Evolutionary conservation across 73 alveolate genomes (phyloP).

Genomic region (Stentor coeruleus): DNA sequence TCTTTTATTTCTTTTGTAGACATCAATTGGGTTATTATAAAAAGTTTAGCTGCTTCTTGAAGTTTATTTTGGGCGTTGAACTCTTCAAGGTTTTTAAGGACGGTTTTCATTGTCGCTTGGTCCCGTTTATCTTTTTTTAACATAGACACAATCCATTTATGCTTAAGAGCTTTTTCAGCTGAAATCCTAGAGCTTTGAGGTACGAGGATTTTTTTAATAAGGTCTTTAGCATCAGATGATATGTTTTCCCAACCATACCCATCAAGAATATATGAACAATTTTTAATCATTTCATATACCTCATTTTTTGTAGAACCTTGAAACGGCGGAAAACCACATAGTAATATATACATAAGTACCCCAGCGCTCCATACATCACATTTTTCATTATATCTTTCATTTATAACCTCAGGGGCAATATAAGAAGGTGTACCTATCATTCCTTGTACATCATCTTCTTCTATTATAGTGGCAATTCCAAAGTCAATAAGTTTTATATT

Average conservation of each 20-base stretch:
- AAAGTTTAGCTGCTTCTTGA: background rate
- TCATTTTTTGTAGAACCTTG: background rate
- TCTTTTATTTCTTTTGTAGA: slow-evolving; percentile 20
- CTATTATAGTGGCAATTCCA: slow-evolving; percentile 16
- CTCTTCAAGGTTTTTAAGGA: background rate
- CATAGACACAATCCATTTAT: slow-evolving; percentile 43
- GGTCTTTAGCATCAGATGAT: slow-evolving; percentile 62
- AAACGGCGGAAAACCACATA: slow-evolving; percentile 35
- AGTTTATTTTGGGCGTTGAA: background rate
- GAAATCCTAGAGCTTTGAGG: slow-evolving; percentile 59
- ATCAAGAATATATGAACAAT: slow-evolving; percentile 7
- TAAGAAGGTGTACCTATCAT: slow-evolving; percentile 32
- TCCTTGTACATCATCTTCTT: background rate
- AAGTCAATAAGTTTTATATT: slow-evolving; percentile 22
- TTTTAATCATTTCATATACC: background rate
- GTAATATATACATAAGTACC: slow-evolving; percentile 26
- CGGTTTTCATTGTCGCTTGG: background rate
- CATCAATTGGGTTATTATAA: background rate
- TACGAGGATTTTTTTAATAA: slow-evolving; percentile 58
- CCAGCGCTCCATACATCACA: slow-evolving; percentile 48
- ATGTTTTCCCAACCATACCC: slow-evolving; percentile 63
- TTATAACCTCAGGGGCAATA: slow-evolving; percentile 39
- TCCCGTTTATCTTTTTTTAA: background rate
- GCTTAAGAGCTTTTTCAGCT: slow-evolving; percentile 62
- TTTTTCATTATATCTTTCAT: background rate